Evolutionary conservation across 2,329 filamentous ascomycete species (phyloP).

Genomic region (Chrysoporthe austroafricana): DNA sequence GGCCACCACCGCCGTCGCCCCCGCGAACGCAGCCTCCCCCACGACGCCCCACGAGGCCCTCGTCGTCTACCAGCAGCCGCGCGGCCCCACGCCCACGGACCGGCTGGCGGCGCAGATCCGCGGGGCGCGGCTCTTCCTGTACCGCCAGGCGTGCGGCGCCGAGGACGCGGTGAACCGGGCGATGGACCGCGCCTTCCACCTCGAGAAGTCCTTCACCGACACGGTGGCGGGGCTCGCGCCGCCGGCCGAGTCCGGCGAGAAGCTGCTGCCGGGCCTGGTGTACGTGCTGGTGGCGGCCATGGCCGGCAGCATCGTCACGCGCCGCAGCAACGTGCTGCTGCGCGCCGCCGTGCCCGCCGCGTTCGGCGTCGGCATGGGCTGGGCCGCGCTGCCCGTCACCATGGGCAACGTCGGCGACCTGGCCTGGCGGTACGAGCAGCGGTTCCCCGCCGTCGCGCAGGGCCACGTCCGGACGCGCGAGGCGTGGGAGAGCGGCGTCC

Average conservation of each 20-base stretch:
- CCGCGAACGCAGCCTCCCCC: slow-evolving; percentile 37
- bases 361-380: slow-evolving; percentile 81
- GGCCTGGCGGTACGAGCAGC: slow-evolving; percentile 91
- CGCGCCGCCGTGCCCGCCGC: slow-evolving; percentile 76
- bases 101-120: slow-evolving; percentile 84
- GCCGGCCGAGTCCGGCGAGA: slow-evolving; percentile 81
- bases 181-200: slow-evolving; percentile 78
- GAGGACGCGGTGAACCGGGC: slow-evolving; percentile 84
- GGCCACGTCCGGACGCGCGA: slow-evolving; percentile 76
- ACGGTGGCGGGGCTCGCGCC: slow-evolving; percentile 90
- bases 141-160: slow-evolving; percentile 72
- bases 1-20: slow-evolving; percentile 38
- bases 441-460: slow-evolving; percentile 80
- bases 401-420: slow-evolving; percentile 87
- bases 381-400: slow-evolving; percentile 84
- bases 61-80: slow-evolving; percentile 33
- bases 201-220: slow-evolving; percentile 87
- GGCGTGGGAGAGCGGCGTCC: slow-evolving; percentile 68
- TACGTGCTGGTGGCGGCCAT: slow-evolving; percentile 95
- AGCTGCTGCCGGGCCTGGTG: slow-evolving; percentile 83
- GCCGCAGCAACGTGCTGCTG: slow-evolving; percentile 84
- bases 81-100: slow-evolving; percentile 80
- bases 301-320: slow-evolving; percentile 88
- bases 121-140: slow-evolving; percentile 77
- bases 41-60: slow-evolving; percentile 29